phyloP scores from a whole-genome alignment of 2,329 filamentous ascomycete genomes.

The Proliferodiscus dingleyae region DNA sequence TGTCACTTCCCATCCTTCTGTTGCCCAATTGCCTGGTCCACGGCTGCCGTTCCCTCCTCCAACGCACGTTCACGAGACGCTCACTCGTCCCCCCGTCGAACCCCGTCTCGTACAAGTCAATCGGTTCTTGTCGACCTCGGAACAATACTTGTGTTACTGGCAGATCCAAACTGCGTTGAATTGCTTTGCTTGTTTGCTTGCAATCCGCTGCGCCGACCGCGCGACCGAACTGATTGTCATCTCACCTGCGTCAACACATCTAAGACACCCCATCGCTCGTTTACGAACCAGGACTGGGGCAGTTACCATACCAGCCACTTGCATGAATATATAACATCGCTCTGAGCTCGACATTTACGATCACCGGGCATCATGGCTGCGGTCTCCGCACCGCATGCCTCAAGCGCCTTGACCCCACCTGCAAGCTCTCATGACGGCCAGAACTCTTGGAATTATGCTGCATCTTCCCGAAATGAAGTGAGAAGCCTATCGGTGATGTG shows the following conservation, averaged over 20 bases:
- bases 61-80: background rate
- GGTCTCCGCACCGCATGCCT: constrained; percentile 33
- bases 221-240: too few relatives aligned
- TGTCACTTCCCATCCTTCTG: background rate
- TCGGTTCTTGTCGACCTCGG: constrained; percentile 4
- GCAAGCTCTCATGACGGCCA: constrained; percentile 28
- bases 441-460: constrained; percentile 30
- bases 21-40: constrained; percentile 4
- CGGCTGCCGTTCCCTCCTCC: background rate
- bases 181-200: too few relatives aligned
- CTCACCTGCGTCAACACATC: constrained; percentile 8
- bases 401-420: constrained; percentile 28
- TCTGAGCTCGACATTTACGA: constrained; percentile 9
- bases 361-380: constrained; percentile 28
- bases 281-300: background rate
- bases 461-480: constrained; percentile 28
- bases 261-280: constrained; percentile 8
- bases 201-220: too few relatives aligned
- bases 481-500: constrained; percentile 6
- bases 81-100: constrained; percentile 1
- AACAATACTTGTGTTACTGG: constrained; percentile 7
- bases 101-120: too few relatives aligned
- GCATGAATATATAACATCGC: background rate
- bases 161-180: too few relatives aligned
- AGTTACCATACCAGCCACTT: too few relatives aligned